Conservation (phyloP, 2,329 filamentous ascomycete genomes). For the Plenodomus biglobosus region DNA sequence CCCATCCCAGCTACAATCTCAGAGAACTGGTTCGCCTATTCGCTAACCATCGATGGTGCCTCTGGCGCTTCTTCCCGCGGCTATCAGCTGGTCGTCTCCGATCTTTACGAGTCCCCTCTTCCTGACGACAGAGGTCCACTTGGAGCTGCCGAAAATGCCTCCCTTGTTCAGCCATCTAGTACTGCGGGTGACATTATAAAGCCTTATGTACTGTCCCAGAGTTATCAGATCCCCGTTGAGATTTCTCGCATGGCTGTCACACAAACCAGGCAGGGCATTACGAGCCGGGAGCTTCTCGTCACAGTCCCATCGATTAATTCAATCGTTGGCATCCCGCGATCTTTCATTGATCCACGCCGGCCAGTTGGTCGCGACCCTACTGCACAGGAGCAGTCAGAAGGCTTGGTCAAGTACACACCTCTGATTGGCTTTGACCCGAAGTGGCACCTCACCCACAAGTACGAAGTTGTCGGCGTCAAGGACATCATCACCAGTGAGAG, state of each 20-base stretch:
- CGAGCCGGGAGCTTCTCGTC: slow-evolving; percentile 77
- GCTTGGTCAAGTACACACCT: slow-evolving; percentile 73
- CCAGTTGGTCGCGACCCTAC: slow-evolving; percentile 84
- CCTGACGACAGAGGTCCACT: slow-evolving; percentile 84
- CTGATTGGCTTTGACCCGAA: slow-evolving; percentile 81
- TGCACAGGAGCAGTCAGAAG: slow-evolving; percentile 77
- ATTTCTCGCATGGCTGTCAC: slow-evolving; percentile 80
- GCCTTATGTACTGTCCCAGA: slow-evolving; percentile 76
- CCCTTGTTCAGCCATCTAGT: slow-evolving; percentile 69
- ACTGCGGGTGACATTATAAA: slow-evolving; percentile 58
- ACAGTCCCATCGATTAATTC: slow-evolving; percentile 72
- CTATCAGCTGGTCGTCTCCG: slow-evolving; percentile 80
- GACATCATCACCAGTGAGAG: slow-evolving; percentile 75
- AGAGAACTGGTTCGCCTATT: slow-evolving; percentile 95
- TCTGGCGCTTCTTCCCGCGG: slow-evolving; percentile 66
- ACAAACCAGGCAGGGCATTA: slow-evolving; percentile 89
- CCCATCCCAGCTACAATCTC: slow-evolving; percentile 76
- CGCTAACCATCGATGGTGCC: slow-evolving; percentile 61
- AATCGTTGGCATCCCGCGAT: slow-evolving; percentile 77
- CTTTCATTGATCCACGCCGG: slow-evolving; percentile 79
- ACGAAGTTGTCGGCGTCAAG: slow-evolving; percentile 75
- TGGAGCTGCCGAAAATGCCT: slow-evolving; percentile 70
- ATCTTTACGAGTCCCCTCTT: slow-evolving; percentile 84
- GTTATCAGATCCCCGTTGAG: slow-evolving; percentile 78
- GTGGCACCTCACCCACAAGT: slow-evolving; percentile 75